phyloP scores from a whole-genome alignment of 345 rosid species.

The Kandelia obovata region DNA sequence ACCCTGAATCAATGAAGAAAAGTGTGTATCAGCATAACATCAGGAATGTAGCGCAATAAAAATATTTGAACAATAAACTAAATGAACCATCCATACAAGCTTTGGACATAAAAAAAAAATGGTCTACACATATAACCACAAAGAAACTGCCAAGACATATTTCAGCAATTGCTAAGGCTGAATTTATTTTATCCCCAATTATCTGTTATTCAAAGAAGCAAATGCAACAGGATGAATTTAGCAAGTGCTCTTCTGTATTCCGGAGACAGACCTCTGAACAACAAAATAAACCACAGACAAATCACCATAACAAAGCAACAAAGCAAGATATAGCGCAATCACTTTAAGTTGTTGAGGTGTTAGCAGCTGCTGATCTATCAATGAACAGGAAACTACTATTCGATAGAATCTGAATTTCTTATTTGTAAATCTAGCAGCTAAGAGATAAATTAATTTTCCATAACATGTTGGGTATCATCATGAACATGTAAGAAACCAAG shows the following conservation, averaged over 20 bases:
- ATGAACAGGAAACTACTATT: background rate
- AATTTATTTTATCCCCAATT: no score
- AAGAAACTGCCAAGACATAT: no score
- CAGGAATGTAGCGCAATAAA: background rate
- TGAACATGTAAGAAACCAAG: background rate
- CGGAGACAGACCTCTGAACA: background rate
- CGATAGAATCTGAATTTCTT: no score
- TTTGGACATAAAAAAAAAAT: no score
- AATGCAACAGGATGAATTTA: no score
- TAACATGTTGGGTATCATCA: background rate
- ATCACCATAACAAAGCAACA: background rate
- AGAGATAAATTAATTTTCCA: no score
- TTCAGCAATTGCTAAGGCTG: no score
- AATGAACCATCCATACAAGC: background rate
- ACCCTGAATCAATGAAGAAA: slow-evolving; percentile 48
- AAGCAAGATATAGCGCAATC: background rate
- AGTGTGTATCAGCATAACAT: background rate
- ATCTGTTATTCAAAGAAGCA: no score
- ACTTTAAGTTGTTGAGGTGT: background rate
- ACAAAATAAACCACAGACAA: background rate
- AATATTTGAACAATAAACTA: slow-evolving; percentile 1
- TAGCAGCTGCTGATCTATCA: background rate
- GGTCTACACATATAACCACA: no score
- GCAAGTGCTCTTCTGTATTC: background rate
- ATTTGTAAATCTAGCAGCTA: no score